These are phyloP conservation scores for Penicillium sp. DNA, from an alignment of 2,329 filamentous ascomycete genomes.

Conservation along the genomic window DNA sequence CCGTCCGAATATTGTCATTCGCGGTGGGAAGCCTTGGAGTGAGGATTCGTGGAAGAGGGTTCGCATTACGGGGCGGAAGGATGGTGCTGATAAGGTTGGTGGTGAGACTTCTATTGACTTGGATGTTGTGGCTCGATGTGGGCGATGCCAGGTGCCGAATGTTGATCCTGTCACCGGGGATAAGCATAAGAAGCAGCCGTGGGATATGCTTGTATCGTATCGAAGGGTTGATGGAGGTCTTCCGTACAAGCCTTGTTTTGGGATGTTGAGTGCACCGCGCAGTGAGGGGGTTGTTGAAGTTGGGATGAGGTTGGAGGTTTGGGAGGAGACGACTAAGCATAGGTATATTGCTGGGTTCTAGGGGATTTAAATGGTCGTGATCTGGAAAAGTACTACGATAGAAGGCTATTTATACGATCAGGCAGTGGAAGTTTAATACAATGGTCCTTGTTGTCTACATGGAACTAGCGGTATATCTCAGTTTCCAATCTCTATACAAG, in stretches of 20 bases:
- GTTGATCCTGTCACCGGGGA: slow-evolving; percentile 60
- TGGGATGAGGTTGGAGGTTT: slow-evolving; percentile 57
- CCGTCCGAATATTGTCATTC: slow-evolving; percentile 60
- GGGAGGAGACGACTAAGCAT: slow-evolving; percentile 56
- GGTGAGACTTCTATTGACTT: slow-evolving; percentile 39
- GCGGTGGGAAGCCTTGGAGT: slow-evolving; percentile 55
- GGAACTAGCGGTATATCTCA: not conserved
- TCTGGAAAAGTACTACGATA: not conserved
- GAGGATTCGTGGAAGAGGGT: slow-evolving; percentile 63
- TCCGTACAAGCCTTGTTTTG: slow-evolving; percentile 64
- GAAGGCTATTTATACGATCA: no score
- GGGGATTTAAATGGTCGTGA: not conserved
- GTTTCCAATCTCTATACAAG: not conserved
- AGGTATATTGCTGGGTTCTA: slow-evolving; percentile 48
- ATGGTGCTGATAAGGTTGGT: not conserved
- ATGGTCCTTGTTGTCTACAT: no score
- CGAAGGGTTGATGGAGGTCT: slow-evolving; percentile 57
- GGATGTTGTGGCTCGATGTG: slow-evolving; percentile 58
- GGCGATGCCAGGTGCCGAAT: slow-evolving; percentile 61
- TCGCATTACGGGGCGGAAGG: slow-evolving; percentile 25
- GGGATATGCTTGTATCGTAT: slow-evolving; percentile 60
- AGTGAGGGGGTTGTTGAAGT: slow-evolving; percentile 54
- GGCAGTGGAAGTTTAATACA: no score
- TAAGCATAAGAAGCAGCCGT: slow-evolving; percentile 58
- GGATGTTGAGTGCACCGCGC: slow-evolving; percentile 61